Percentiles rank a stretch among this genome's conserved stretches.
These are phyloP conservation scores for Arctium minus DNA, from an alignment of 129 eudicot species.

Conservation along the genomic window DNA sequence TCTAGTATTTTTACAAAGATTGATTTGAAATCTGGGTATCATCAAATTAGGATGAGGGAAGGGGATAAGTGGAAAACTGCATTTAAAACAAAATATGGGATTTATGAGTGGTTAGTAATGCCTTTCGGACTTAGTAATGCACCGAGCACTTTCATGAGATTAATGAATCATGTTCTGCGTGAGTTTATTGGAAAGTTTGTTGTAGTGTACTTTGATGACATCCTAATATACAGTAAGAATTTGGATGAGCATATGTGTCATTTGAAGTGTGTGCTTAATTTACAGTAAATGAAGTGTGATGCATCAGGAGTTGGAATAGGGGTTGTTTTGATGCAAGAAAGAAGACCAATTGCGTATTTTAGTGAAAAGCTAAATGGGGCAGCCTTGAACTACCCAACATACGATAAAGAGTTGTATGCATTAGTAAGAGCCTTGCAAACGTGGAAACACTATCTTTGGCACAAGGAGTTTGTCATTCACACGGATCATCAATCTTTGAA, in stretches of 20 bases:
- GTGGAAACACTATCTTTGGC: not conserved
- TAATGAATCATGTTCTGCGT: not conserved
- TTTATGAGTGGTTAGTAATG: not conserved
- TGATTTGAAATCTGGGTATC: no score
- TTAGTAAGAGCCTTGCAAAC: not conserved
- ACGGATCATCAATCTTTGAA: no score
- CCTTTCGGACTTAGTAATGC: not conserved
- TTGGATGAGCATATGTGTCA: no score
- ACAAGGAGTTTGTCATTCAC: not conserved
- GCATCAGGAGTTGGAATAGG: no score
- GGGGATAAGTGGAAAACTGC: not conserved
- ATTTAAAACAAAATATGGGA: not conserved
- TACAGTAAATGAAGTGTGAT: no score
- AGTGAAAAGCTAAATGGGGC: not conserved
- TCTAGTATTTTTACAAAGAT: no score
- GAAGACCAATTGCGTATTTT: not conserved
- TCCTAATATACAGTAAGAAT: no score
- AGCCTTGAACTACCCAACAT: no score
- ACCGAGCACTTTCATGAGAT: not conserved
- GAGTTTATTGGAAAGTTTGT: not conserved
- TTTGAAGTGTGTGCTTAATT: no score
- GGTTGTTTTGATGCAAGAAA: not conserved
- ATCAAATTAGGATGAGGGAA: no score
- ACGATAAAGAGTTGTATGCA: not conserved
- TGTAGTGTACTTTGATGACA: no score